phyloP scores from a whole-genome alignment of 2,329 filamentous ascomycete species.

The Cercospora sp. region DNA sequence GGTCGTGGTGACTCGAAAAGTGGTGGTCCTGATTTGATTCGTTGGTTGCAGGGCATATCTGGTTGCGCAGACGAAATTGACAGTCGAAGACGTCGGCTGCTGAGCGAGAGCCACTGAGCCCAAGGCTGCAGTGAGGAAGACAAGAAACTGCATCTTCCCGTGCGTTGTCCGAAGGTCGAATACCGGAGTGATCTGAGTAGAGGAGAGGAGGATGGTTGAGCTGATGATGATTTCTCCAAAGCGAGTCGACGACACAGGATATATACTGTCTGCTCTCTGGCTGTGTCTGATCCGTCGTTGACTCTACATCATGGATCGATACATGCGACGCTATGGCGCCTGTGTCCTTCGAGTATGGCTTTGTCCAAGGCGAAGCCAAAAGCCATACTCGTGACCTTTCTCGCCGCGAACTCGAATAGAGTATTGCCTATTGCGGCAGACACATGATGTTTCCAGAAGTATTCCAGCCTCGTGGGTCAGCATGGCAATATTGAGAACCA shows the following conservation, averaged over 20 bases:
- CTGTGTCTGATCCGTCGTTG: neutral
- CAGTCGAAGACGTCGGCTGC: neutral
- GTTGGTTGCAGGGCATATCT: conserved; percentile 5
- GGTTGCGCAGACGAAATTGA: conserved; percentile 8
- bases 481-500: neutral
- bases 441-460: conserved; percentile 1
- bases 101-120: conserved; percentile 10
- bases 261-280: conserved; percentile 4
- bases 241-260: neutral
- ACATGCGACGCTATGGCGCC: neutral
- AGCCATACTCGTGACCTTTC: conserved; percentile 3
- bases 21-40: conserved; percentile 8
- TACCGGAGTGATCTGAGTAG: neutral
- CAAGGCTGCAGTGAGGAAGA: conserved; percentile 8
- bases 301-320: neutral
- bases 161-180: neutral
- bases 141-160: conserved; percentile 7
- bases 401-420: neutral
- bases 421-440: neutral
- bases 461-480: neutral
- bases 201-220: conserved; percentile 5
- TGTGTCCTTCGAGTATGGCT: neutral
- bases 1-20: conserved; percentile 6
- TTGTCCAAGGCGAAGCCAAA: neutral
- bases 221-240: conserved; percentile 7